Evolutionary conservation across 2,329 filamentous ascomycete genomes (phyloP).

Genomic region (Nothopassalora personata): DNA sequence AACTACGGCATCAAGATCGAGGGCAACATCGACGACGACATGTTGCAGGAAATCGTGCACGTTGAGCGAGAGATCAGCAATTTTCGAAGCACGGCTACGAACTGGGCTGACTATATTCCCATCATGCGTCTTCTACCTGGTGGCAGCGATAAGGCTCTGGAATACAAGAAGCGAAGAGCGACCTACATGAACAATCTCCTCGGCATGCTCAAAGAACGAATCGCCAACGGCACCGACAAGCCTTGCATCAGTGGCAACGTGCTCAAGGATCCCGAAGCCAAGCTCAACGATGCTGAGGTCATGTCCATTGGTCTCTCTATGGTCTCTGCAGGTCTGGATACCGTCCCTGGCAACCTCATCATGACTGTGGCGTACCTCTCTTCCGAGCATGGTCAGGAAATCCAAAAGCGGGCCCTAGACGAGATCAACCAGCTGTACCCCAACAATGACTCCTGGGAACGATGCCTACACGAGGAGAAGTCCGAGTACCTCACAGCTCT

Average conservation of each 20-base stretch:
- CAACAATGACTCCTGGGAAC: slow-evolving; percentile 69
- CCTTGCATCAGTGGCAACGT: slow-evolving; percentile 67
- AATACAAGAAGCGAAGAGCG: slow-evolving; percentile 64
- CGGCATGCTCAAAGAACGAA: slow-evolving; percentile 55
- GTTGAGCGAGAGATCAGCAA: slow-evolving; percentile 73
- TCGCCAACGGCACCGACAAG: slow-evolving; percentile 58
- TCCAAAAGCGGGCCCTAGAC: slow-evolving; percentile 63
- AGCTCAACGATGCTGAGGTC: slow-evolving; percentile 66
- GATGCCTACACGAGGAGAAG: slow-evolving; percentile 67
- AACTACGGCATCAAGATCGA: slow-evolving; percentile 75
- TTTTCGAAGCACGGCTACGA: slow-evolving; percentile 73
- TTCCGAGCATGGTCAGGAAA: slow-evolving; percentile 60
- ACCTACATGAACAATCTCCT: slow-evolving; percentile 59
- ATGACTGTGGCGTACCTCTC: slow-evolving; percentile 74
- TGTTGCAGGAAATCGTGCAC: slow-evolving; percentile 67
- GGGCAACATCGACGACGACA: slow-evolving; percentile 60
- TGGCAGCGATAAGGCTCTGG: slow-evolving; percentile 57
- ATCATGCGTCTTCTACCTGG: slow-evolving; percentile 61
- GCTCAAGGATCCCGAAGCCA: slow-evolving; percentile 63
- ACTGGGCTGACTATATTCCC: slow-evolving; percentile 76
- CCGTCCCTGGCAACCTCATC: slow-evolving; percentile 71
- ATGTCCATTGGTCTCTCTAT: slow-evolving; percentile 78
- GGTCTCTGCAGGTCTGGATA: slow-evolving; percentile 76
- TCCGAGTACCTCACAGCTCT: slow-evolving; percentile 71
- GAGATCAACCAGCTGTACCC: slow-evolving; percentile 70